A percentile compares a stretch with the other conserved stretches of the same genome.
phyloP scores from a whole-genome alignment of 1,284 basidiomycete genomes.

The Fomes fomentarius region DNA sequence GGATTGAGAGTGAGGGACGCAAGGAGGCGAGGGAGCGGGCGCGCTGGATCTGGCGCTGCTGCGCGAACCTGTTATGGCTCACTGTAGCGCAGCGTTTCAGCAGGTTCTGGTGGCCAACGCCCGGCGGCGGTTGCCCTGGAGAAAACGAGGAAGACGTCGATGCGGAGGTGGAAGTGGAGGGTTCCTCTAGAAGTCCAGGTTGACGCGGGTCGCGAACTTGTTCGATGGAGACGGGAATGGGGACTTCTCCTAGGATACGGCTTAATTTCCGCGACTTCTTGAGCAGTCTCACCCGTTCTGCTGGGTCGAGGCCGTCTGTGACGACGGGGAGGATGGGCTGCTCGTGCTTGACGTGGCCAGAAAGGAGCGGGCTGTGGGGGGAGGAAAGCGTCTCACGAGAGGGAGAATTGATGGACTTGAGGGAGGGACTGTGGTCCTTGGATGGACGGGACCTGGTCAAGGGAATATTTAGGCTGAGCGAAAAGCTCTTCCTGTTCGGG shows the following conservation, averaged over 20 bases:
- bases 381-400: slow-evolving; percentile 10
- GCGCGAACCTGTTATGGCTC: slow-evolving; percentile 14
- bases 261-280: slow-evolving; percentile 48
- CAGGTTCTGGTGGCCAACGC: slow-evolving; percentile 10
- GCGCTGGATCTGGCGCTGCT: slow-evolving; percentile 24
- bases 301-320: slow-evolving; percentile 38
- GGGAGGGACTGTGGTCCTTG: slow-evolving; percentile 2
- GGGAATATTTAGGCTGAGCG: slow-evolving; percentile 20
- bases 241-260: slow-evolving; percentile 43
- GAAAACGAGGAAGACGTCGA: slow-evolving; percentile 18
- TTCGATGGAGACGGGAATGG: slow-evolving; percentile 26
- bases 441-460: slow-evolving; percentile 12
- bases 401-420: slow-evolving; percentile 9
- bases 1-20: slow-evolving; percentile 26
- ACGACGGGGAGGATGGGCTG: slow-evolving; percentile 34
- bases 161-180: slow-evolving; percentile 10
- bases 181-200: slow-evolving; percentile 21
- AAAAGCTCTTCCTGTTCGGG: slow-evolving; percentile 22
- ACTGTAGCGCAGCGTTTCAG: slow-evolving; percentile 31
- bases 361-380: slow-evolving; percentile 16
- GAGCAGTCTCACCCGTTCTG: slow-evolving; percentile 42
- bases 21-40: slow-evolving; percentile 30
- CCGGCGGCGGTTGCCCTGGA: slow-evolving; percentile 7
- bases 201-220: slow-evolving; percentile 17
- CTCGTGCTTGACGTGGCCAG: slow-evolving; percentile 16